Conservation (phyloP, 1,139 yeast genomes). For the Saccharomyces hybrid region DNA sequence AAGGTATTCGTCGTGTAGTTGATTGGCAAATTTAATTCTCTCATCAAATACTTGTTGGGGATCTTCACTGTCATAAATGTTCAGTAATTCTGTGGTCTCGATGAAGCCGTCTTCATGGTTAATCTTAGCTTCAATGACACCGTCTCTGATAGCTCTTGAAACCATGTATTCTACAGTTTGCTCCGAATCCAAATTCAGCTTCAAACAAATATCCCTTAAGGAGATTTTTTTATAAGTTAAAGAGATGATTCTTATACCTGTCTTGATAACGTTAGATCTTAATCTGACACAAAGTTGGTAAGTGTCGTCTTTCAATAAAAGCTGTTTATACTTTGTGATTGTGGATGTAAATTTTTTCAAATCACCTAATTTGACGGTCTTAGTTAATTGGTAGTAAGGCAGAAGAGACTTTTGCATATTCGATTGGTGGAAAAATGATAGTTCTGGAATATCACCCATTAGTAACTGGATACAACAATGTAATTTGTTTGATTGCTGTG, state of each 20-base stretch:
- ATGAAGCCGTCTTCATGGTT: constrained; percentile 88
- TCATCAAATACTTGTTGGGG: constrained; percentile 90
- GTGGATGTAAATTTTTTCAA: constrained; percentile 71
- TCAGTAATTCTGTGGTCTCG: constrained; percentile 82
- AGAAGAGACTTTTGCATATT: constrained; percentile 51
- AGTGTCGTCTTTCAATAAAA: constrained; percentile 69
- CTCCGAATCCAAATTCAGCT: constrained; percentile 86
- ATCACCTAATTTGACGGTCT: constrained; percentile 91
- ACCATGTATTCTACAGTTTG: constrained; percentile 95
- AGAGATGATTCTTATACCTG: constrained; percentile 92
- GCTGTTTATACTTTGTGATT: constrained; percentile 55
- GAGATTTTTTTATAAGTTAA: constrained; percentile 87
- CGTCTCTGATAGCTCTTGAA: constrained; percentile 94
- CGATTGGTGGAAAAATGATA: constrained; percentile 66
- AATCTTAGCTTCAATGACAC: constrained; percentile 91
- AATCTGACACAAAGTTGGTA: constrained; percentile 80
- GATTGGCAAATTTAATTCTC: constrained; percentile 86
- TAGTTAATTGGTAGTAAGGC: constrained; percentile 82
- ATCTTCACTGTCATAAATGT: constrained; percentile 80
- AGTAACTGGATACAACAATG: constrained; percentile 82
- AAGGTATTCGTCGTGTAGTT: constrained; percentile 85
- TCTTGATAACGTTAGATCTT: constrained; percentile 94
- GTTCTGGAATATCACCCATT: constrained; percentile 97
- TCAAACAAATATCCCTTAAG: constrained; percentile 81
- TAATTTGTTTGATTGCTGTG: constrained; percentile 85